Base-by-base conservation (phyloP, 768 basidiomycete genomes). In the Tremella yokohamensis region DNA sequence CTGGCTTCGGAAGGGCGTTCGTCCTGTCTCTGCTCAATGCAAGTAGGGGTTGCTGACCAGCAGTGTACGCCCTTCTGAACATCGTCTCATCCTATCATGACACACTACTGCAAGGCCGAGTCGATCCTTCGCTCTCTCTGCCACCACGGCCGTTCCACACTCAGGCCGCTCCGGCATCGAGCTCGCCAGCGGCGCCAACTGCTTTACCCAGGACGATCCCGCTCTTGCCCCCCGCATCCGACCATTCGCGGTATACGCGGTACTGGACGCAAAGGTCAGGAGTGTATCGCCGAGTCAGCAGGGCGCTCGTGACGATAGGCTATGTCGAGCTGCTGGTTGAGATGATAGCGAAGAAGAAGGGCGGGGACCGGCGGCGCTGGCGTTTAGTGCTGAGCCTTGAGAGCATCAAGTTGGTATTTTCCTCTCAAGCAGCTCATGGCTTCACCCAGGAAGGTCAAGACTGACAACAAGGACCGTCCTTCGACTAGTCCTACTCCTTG, bases 71-170 rank as follows among this genome's bases (percentile, higher is more conserved):
- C n/a, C 77, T 84, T 29, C 80, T 96, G 69, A 92, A 91, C 77
- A 79, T 90, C 42, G 82, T 89, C 73, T 89, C 89, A 80, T 82
- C 92, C 81, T 97, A 97, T 74, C 94, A 98, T 76, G 94, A 98
- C 76, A 88, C 90, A 3, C 79, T 98, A n/a, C 84, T 98, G 42
- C 79, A 84, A 2, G 84, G 81, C 73, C 82, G 90, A 59, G 83
- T 93, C 52, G 87, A 88, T 9, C 80, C 84, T 15, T 84, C 86
- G 29, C 65, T 64, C 37, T 56, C 70, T 37, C 58, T 74, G 51
- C 62, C 76, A 48, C 68, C 73, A 44, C 68, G 71, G 53, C 69
- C 70, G 7, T 73, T 84, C 86, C 40, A 61, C 48, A 42, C 22
- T 59, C 34, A 38, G 22, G 2, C 51, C 2, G 3, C 29, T 34